phyloP scores from a whole-genome alignment of 2,329 filamentous ascomycete genomes.

The Diaporthe humulicola region DNA sequence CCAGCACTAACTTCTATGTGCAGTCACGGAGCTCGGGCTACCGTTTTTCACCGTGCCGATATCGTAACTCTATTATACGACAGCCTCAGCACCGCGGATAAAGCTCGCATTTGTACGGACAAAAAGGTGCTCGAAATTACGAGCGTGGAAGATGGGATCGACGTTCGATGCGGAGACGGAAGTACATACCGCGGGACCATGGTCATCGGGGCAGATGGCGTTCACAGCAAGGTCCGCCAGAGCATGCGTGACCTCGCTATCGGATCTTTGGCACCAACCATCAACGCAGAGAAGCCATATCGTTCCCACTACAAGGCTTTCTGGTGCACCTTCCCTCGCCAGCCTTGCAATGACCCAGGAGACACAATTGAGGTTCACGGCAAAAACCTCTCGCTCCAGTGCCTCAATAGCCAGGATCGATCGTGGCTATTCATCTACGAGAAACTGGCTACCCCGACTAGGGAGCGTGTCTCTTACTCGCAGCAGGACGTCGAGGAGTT shows the following conservation, averaged over 20 bases:
- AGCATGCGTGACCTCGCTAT: slow-evolving; percentile 51
- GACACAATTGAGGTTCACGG: slow-evolving; percentile 49
- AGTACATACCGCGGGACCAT: slow-evolving; percentile 49
- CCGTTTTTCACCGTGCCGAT: slow-evolving; percentile 32
- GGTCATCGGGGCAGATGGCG: slow-evolving; percentile 58
- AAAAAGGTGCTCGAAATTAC: slow-evolving; percentile 23
- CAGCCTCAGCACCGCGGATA: slow-evolving; percentile 4
- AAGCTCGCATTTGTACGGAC: neutral
- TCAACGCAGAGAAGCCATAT: slow-evolving; percentile 48
- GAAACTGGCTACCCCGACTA: slow-evolving; percentile 45
- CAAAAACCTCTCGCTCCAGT: slow-evolving; percentile 46
- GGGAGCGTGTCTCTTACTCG: slow-evolving; percentile 45
- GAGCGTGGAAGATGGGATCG: neutral
- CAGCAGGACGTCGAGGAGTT: slow-evolving; percentile 46
- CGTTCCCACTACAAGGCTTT: slow-evolving; percentile 49
- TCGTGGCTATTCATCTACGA: slow-evolving; percentile 52
- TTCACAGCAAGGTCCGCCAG: slow-evolving; percentile 53
- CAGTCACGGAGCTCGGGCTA: slow-evolving; percentile 5
- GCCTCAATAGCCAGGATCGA: slow-evolving; percentile 46
- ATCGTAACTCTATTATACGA: slow-evolving; percentile 19
- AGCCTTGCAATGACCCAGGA: slow-evolving; percentile 41
- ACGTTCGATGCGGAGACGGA: slow-evolving; percentile 26
- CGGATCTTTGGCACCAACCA: slow-evolving; percentile 9
- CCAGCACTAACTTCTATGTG: neutral
- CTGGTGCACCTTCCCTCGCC: slow-evolving; percentile 50